These are phyloP conservation scores for Dianthus caryophyllus DNA, from an alignment of 148 eudicot genomes.

Conservation along the genomic window DNA sequence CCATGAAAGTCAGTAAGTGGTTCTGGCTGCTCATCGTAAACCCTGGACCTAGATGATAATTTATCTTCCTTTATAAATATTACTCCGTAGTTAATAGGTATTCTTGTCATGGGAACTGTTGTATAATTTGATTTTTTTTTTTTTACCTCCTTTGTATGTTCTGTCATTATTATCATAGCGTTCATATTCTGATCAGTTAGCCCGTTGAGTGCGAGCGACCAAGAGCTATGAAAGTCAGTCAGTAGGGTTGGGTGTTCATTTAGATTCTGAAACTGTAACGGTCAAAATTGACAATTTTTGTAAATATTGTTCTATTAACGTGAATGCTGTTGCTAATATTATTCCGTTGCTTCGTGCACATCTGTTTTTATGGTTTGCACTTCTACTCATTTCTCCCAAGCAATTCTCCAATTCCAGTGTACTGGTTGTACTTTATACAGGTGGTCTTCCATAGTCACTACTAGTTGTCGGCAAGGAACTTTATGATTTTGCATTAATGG, in stretches of 20 bases:
- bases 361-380: no score
- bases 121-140: neutral
- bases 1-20: conserved; percentile 96
- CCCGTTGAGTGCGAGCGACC: neutral
- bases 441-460: neutral
- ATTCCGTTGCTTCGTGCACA: no score
- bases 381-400: no score
- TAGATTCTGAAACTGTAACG: neutral
- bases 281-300: neutral
- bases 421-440: no score
- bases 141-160: neutral
- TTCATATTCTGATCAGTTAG: neutral
- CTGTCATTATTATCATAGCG: neutral
- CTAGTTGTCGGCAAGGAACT: neutral
- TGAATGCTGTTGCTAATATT: no score
- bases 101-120: neutral
- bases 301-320: neutral
- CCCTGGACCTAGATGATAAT: neutral
- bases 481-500: neutral
- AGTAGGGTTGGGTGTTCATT: neutral
- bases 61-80: neutral
- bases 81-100: no score
- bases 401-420: no score
- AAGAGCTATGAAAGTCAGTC: neutral
- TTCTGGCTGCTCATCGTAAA: conserved; percentile 28